phyloP scores from a whole-genome alignment of 2,329 filamentous ascomycete genomes.

The Botrytis porri region DNA sequence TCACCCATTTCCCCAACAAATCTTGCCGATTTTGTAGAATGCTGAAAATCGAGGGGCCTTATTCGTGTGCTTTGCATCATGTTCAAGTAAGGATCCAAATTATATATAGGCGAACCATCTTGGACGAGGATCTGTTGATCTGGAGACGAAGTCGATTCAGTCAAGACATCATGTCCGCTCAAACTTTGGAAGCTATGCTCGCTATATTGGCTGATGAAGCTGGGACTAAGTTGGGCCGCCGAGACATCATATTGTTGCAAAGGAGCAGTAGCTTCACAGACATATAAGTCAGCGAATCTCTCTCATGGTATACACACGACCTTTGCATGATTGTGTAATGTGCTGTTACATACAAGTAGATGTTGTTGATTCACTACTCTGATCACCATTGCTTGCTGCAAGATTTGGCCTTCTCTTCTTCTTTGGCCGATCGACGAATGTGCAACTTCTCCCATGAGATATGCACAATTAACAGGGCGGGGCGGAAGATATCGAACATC shows the following conservation, averaged over 20 bases:
- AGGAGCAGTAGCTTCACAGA: constrained; percentile 25
- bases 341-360: constrained; percentile 27
- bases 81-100: constrained; percentile 32
- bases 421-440: constrained; percentile 43
- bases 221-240: constrained; percentile 32
- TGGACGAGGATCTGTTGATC: constrained; percentile 29
- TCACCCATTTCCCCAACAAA: constrained; percentile 39
- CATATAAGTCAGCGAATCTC: constrained; percentile 22
- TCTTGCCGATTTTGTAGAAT: constrained; percentile 31
- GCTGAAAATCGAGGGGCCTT: constrained; percentile 33
- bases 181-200: constrained; percentile 31
- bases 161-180: constrained; percentile 30
- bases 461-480: constrained; percentile 46
- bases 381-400: constrained; percentile 28
- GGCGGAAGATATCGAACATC: constrained; percentile 42
- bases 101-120: constrained; percentile 33
- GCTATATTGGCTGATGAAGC: constrained; percentile 34
- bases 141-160: constrained; percentile 29
- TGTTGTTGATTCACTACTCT: constrained; percentile 17
- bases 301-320: background rate
- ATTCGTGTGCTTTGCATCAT: constrained; percentile 32
- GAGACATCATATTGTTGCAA: constrained; percentile 31
- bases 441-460: constrained; percentile 45
- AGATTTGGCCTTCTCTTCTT: constrained; percentile 37
- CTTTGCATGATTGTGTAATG: background rate